These are phyloP conservation scores for Selaginella tamariscina DNA, from an alignment of 75 land plant genomes.

Conservation along the genomic window DNA sequence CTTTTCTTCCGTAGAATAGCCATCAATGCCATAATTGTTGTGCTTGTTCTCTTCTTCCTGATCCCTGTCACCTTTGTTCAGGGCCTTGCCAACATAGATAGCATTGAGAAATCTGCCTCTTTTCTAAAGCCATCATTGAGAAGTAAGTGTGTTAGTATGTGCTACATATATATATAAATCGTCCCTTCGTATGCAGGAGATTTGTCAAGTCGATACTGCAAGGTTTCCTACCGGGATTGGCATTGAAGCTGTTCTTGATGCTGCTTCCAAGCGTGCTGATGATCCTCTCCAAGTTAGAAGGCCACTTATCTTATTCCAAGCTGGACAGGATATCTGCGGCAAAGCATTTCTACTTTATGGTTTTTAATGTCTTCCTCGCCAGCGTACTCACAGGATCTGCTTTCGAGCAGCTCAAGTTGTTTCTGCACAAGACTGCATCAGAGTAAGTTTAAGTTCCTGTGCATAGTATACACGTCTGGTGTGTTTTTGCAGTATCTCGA, in stretches of 20 bases:
- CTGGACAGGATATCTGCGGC: constrained; percentile 42
- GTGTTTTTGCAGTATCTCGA: constrained; percentile 32
- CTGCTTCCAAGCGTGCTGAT: constrained; percentile 36
- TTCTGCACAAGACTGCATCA: constrained; percentile 21
- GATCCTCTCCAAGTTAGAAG: constrained; percentile 54
- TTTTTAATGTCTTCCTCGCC: constrained; percentile 60
- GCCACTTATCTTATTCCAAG: constrained; percentile 33
- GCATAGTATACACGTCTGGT: not conserved
- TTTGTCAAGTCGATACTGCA: constrained; percentile 39
- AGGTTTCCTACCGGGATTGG: constrained; percentile 59
- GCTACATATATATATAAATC: no score
- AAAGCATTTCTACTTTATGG: constrained; percentile 46
- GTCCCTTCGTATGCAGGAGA: constrained; percentile 23
- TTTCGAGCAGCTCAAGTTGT: constrained; percentile 43
- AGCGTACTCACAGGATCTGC: constrained; percentile 54
- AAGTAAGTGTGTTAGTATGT: constrained; percentile 19
- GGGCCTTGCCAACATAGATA: constrained; percentile 19
- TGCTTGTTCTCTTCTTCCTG: constrained; percentile 23
- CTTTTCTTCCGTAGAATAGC: constrained; percentile 15
- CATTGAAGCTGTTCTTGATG: constrained; percentile 39
- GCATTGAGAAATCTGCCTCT: not conserved
- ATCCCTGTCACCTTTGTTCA: constrained; percentile 29
- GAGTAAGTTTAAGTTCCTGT: not conserved
- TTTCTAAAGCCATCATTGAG: constrained; percentile 16
- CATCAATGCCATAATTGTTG: constrained; percentile 10